Conservation (phyloP, 495 filamentous ascomycete species). For the Penicilliopsis zonata region DNA sequence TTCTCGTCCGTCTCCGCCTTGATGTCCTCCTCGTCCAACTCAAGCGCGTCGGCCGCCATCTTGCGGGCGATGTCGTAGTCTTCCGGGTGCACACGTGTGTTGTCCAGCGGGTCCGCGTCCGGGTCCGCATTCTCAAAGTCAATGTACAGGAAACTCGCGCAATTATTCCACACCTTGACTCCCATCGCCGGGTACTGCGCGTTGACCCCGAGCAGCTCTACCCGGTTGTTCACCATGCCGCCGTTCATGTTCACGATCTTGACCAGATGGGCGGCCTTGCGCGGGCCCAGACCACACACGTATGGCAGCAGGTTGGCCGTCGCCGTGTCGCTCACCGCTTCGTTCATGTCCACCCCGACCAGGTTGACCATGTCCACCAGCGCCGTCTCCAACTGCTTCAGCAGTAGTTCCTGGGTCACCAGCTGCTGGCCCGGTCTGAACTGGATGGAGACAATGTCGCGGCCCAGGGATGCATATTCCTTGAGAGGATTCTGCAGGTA, state of each 20-base stretch:
- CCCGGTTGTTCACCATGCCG: conserved; percentile 66
- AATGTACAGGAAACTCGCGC: conserved; percentile 86
- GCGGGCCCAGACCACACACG: conserved; percentile 82
- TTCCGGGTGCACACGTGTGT: conserved; percentile 92
- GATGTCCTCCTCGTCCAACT: conserved; percentile 94
- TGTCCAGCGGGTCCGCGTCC: conserved; percentile 81
- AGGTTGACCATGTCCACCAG: conserved; percentile 98
- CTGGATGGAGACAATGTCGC: conserved; percentile 71
- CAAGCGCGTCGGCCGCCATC: conserved; percentile 94
- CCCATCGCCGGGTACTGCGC: conserved; percentile 77
- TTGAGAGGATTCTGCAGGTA: conserved; percentile 92
- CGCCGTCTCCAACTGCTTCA: conserved; percentile 77
- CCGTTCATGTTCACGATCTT: conserved; percentile 87
- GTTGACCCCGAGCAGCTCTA: conserved; percentile 76
- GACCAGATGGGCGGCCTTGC: conserved; percentile 77
- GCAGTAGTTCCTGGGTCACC: conserved; percentile 71
- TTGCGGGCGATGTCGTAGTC: conserved; percentile 96
- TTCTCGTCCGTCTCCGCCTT: conserved; percentile 85
- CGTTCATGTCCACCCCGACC: conserved; percentile 87
- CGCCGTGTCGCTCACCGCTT: conserved; percentile 66
- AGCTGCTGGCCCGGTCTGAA: conserved; percentile 87
- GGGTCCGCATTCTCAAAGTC: conserved; percentile 69
- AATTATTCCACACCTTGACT: conserved; percentile 87
- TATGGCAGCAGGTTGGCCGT: conserved; percentile 83
- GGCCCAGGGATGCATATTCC: conserved; percentile 86